Conservation (phyloP, 192 early-diverging fungal genomes). For the Entomortierella chlamydospora region DNA sequence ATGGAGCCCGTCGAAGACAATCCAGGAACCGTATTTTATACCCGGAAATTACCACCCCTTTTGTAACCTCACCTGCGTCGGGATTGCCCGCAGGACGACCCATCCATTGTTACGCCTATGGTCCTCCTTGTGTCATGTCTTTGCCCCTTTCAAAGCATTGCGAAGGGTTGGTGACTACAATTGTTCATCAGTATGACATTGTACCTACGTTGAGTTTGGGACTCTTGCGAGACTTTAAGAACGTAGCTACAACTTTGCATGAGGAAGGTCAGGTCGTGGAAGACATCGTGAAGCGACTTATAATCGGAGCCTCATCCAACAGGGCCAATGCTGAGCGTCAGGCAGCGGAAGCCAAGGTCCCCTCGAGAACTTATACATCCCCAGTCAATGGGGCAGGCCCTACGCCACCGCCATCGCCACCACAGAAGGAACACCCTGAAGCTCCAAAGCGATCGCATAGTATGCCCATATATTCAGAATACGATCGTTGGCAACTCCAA, state of each 20-base stretch:
- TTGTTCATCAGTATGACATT: slow-evolving; percentile 86
- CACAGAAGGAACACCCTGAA: slow-evolving; percentile 14
- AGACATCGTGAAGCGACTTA: slow-evolving; percentile 69
- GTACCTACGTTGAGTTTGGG: slow-evolving; percentile 83
- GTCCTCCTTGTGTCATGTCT: slow-evolving; percentile 82
- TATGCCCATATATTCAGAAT: slow-evolving; percentile 49
- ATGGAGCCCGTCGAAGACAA: background rate
- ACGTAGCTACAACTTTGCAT: slow-evolving; percentile 73
- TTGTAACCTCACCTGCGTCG: slow-evolving; percentile 71
- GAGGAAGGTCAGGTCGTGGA: slow-evolving; percentile 72
- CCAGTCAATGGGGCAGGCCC: background rate
- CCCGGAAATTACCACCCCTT: slow-evolving; percentile 59
- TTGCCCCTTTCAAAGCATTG: slow-evolving; percentile 75
- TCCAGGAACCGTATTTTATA: slow-evolving; percentile 31
- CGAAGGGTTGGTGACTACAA: slow-evolving; percentile 79
- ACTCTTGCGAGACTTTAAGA: slow-evolving; percentile 78
- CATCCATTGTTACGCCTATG: slow-evolving; percentile 89
- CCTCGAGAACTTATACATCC: slow-evolving; percentile 24
- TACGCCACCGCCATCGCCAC: background rate
- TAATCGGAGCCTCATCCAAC: slow-evolving; percentile 58
- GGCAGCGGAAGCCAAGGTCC: slow-evolving; percentile 19
- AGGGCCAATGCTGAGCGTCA: slow-evolving; percentile 25
- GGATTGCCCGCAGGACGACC: slow-evolving; percentile 77
- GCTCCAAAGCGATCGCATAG: slow-evolving; percentile 34
- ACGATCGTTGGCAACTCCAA: slow-evolving; percentile 44